Percentiles rank a stretch among this genome's conserved stretches.
Conservation (phyloP, 768 basidiomycete genomes). For the Mycena vulgaris region DNA sequence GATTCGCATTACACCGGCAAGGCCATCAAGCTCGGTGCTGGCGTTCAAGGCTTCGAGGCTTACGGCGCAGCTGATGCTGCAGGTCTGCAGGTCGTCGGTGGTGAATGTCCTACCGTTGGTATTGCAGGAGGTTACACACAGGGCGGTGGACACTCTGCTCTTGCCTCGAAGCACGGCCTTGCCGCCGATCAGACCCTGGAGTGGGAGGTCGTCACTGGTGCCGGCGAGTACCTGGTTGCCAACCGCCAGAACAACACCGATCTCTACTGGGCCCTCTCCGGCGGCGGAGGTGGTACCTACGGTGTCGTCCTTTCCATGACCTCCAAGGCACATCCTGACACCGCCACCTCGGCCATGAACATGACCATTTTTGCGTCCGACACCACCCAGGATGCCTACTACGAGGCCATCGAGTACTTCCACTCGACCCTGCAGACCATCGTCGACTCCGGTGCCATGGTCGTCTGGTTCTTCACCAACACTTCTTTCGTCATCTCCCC, state of each 20-base stretch:
- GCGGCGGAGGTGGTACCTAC: slow-evolving; percentile 14
- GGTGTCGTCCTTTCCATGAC: slow-evolving; percentile 28
- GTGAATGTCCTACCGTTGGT: slow-evolving; percentile 45
- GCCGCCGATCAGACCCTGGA: slow-evolving; percentile 31
- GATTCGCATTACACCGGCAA: slow-evolving; percentile 19
- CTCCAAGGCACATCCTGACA: slow-evolving; percentile 15
- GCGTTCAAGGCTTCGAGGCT: slow-evolving; percentile 19
- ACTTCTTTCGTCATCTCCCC: slow-evolving; percentile 5
- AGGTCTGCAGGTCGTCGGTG: slow-evolving; percentile 21
- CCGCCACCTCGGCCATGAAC: slow-evolving; percentile 14
- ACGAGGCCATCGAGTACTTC: slow-evolving; percentile 5
- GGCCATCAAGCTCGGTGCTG: slow-evolving; percentile 24
- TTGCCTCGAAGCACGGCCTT: slow-evolving; percentile 32
- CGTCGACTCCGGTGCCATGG: slow-evolving; percentile 23
- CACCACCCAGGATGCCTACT: slow-evolving; percentile 19
- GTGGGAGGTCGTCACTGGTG: slow-evolving; percentile 18
- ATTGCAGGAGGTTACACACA: slow-evolving; percentile 48
- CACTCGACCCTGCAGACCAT: slow-evolving; percentile 19
- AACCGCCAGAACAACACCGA: slow-evolving; percentile 44
- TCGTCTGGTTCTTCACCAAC: slow-evolving; percentile 10
- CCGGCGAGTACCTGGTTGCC: slow-evolving; percentile 18
- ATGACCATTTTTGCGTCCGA: slow-evolving; percentile 12
- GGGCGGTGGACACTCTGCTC: slow-evolving; percentile 39
- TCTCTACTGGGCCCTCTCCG: slow-evolving; percentile 53
- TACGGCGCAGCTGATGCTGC: not conserved